Evolutionary conservation across 805 yeast genomes (phyloP).

Genomic region (Citeromyces nyonsensis): DNA sequence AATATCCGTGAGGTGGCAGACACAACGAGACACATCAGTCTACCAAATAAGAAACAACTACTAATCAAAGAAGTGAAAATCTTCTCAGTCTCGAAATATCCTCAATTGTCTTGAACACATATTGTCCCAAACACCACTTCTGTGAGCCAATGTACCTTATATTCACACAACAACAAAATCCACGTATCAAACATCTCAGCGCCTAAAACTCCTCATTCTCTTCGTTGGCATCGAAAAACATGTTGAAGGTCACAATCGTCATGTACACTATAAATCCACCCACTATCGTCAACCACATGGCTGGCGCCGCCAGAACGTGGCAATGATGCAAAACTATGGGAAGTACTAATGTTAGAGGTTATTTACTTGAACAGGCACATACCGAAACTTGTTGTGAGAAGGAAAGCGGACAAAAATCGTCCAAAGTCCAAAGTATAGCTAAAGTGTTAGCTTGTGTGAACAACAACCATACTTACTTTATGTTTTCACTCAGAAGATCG

Average conservation of each 20-base stretch:
- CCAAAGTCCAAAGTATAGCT: constrained; percentile 59
- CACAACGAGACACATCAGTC: too few relatives aligned
- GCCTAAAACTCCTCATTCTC: constrained; percentile 16
- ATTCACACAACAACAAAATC: too few relatives aligned
- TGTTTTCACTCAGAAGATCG: constrained; percentile 48
- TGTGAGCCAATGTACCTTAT: too few relatives aligned
- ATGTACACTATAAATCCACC: constrained; percentile 82
- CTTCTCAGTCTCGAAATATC: too few relatives aligned
- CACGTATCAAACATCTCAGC: too few relatives aligned
- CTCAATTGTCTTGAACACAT: too few relatives aligned
- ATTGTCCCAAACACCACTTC: too few relatives aligned
- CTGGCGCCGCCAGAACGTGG: constrained; percentile 49
- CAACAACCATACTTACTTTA: constrained; percentile 14
- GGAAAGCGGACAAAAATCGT: constrained; percentile 60
- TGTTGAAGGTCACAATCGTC: constrained; percentile 69
- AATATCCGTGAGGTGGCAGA: too few relatives aligned
- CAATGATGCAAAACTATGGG: constrained; percentile 73
- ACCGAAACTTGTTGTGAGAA: constrained; percentile 58
- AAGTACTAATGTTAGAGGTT: constrained; percentile 17
- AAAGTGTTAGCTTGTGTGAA: constrained; percentile 2
- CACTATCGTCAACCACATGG: constrained; percentile 57
- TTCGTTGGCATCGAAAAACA: constrained; percentile 52
- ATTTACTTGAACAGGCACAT: constrained; percentile 1
- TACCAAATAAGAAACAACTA: too few relatives aligned
- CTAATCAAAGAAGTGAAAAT: too few relatives aligned